Base-by-base conservation (phyloP, 2,329 filamentous ascomycete genomes). In the Sclerotinia glacialis region DNA sequence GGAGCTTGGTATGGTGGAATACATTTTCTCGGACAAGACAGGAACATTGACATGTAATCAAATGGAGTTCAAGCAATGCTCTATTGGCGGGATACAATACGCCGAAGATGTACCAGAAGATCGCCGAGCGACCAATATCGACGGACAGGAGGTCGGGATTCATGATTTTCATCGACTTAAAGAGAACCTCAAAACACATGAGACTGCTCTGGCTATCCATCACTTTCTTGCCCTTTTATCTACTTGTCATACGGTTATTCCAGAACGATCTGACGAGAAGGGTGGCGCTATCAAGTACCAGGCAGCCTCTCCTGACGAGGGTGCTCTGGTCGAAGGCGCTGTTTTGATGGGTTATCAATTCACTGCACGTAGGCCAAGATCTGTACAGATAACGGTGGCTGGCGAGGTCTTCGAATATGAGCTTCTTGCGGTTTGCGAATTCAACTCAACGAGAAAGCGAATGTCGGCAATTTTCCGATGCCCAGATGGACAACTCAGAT, bases 391-490 rank as follows among this genome's bases (percentile, higher is more conserved):
- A 72, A 85, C 90, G 66, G 89, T 90, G 1, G 85, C 85, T 49
- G 93, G 90, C 0, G 80, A 85, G 72, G 85, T 92, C 71, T 83
- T 85, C 53, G 90, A 97, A 77, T 99, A 95, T 76, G 92, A 97
- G 77, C 83, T 99, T 49, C 81, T 99, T 67, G 94, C 94, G 2
- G 93, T 99, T n/a, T 97, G 94, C 77, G 95, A 99, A 78, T 99
- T 99, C 83, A 99, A 99, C 80, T 98, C 95, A 1, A 95, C 93
- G 11, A 85, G 95, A 74, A 99, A 99, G 81, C 85, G 95, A 71
- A 99, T 99, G 95, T 98, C 95, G 9, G 91, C 94, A 28, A 96
- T 99, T 72, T 97, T 96, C 81, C 88, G 96, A 64, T 97, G 94
- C 75, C 95, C 95, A 0, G 94, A 98, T 79, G 95, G 95, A 69